Conservation (phyloP, 257 asterid species). For the Solanum bukasovii region DNA sequence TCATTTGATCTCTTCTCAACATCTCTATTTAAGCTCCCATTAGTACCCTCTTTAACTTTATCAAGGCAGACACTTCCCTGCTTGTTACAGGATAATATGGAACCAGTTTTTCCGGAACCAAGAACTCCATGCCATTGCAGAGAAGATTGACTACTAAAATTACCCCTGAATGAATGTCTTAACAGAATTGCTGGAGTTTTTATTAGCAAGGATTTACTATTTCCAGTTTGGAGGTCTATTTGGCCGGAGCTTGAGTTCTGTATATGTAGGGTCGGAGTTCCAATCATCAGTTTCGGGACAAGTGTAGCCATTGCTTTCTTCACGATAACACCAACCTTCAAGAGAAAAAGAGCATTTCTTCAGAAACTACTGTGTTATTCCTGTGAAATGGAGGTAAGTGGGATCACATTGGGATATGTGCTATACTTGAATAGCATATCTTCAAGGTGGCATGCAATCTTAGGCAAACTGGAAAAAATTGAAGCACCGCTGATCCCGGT, state of each 20-base stretch:
- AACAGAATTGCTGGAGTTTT: constrained; percentile 6
- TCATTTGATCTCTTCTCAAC: constrained; percentile 14
- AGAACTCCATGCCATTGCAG: constrained; percentile 10
- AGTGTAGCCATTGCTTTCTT: constrained; percentile 28
- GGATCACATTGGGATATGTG: not conserved
- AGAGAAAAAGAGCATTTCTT: not conserved
- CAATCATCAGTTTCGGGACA: constrained; percentile 25
- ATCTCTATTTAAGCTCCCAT: constrained; percentile 12
- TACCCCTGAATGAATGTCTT: constrained; percentile 10
- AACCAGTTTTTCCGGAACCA: constrained; percentile 14
- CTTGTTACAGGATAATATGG: constrained; percentile 21
- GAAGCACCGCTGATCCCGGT: not conserved
- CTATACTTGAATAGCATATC: not conserved
- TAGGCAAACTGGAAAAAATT: not conserved
- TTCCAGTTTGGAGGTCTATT: constrained; percentile 14
- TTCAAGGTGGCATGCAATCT: not conserved
- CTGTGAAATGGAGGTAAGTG: not conserved
- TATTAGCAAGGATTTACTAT: constrained; percentile 4
- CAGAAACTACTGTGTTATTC: not conserved
- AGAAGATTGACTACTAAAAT: constrained; percentile 8
- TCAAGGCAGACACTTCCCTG: constrained; percentile 28
- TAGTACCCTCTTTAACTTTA: constrained; percentile 15
- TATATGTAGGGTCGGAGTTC: constrained; percentile 23
- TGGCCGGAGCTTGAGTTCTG: constrained; percentile 16
- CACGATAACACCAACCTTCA: not conserved